Evolutionary conservation across 148 eudicot genomes (phyloP).

Genomic region (Fagopyrum esculentum): DNA sequence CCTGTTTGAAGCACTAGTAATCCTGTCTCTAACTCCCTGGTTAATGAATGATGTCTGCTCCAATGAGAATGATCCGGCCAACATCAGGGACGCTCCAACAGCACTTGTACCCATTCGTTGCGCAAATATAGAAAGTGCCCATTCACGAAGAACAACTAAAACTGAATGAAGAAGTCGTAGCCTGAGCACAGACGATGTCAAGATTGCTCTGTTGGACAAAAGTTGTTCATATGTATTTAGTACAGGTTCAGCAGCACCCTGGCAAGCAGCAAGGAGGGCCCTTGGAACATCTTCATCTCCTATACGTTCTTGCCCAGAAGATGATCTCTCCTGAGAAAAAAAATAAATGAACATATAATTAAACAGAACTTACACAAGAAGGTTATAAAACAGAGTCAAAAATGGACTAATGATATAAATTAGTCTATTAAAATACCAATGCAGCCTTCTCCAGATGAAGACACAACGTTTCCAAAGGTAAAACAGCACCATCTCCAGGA

Average conservation of each 20-base stretch:
- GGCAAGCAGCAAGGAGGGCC: constrained; percentile 89
- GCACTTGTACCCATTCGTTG: constrained; percentile 76
- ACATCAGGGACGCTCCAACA: constrained; percentile 83
- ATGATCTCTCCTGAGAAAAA: constrained; percentile 51
- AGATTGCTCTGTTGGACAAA: constrained; percentile 70
- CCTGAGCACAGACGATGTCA: constrained; percentile 68
- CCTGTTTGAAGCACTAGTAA: constrained; percentile 94
- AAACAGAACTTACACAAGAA: neutral
- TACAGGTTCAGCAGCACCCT: constrained; percentile 86
- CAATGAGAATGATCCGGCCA: constrained; percentile 57
- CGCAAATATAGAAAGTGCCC: constrained; percentile 77
- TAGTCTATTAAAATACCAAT: constrained; percentile 36
- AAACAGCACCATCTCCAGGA: constrained; percentile 83
- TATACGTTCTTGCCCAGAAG: constrained; percentile 64
- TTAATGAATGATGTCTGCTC: constrained; percentile 54
- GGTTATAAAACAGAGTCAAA: neutral
- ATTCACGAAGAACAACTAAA: constrained; percentile 72
- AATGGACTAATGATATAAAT: neutral
- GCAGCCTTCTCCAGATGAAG: constrained; percentile 99
- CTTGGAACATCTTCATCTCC: constrained; percentile 91
- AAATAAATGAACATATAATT: neutral
- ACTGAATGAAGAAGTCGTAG: constrained; percentile 84
- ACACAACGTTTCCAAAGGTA: constrained; percentile 83
- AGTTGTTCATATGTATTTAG: constrained; percentile 77
- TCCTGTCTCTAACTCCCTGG: constrained; percentile 87